Conservation (phyloP, 1,284 basidiomycete genomes). For the Trametes sp. region DNA sequence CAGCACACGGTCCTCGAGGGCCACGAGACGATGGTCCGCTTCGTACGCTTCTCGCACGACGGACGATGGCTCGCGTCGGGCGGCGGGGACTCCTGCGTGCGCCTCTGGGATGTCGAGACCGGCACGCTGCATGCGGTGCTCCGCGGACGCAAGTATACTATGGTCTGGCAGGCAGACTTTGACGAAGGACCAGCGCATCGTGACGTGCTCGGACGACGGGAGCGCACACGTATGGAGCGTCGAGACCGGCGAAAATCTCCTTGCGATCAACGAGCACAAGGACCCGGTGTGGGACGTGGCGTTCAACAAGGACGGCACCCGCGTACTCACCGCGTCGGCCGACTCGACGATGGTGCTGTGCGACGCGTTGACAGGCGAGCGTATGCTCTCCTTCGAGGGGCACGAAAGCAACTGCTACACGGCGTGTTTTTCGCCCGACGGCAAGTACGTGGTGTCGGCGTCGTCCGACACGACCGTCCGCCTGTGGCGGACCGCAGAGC, state of each 20-base stretch:
- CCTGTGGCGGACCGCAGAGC: constrained; percentile 33
- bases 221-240: constrained; percentile 32
- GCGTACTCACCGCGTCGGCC: constrained; percentile 27
- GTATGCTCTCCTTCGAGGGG: neutral
- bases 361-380: constrained; percentile 4
- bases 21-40: constrained; percentile 31
- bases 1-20: constrained; percentile 20
- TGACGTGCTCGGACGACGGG: constrained; percentile 36
- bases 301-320: constrained; percentile 27
- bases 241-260: constrained; percentile 30
- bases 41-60: constrained; percentile 36
- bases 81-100: constrained; percentile 27
- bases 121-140: constrained; percentile 18
- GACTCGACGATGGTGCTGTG: constrained; percentile 13
- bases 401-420: constrained; percentile 10
- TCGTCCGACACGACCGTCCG: constrained; percentile 32
- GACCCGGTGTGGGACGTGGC: constrained; percentile 27
- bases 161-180: constrained; percentile 33
- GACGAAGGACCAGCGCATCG: constrained; percentile 35
- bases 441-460: constrained; percentile 26
- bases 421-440: neutral
- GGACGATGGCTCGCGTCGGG: constrained; percentile 28
- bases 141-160: constrained; percentile 26
- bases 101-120: constrained; percentile 29
- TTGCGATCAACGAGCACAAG: constrained; percentile 26